Evolutionary conservation across 495 filamentous ascomycete species (phyloP), one percentile per base, ranked within the genome.

Genomic region (Hamigera avellanea): DNA sequence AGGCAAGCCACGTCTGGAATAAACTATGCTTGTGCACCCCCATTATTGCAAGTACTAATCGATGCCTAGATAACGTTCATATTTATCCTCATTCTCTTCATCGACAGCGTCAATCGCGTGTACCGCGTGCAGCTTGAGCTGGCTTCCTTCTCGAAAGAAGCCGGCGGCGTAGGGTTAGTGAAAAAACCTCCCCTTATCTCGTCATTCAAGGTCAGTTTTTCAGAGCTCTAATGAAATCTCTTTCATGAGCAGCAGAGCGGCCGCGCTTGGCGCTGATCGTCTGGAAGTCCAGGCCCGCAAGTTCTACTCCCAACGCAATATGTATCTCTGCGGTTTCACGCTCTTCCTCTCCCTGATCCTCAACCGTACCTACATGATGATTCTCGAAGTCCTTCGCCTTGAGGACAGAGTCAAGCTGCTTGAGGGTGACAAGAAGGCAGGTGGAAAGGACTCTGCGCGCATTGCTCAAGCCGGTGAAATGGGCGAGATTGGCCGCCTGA

Each of bases 291-390:
- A 98, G 61, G 91, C 91, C 41, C 88, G 91, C 70, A 96, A 96
- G 62, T 98, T 98, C 72, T 98, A 98, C 76, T 93, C 88, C 41
- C 88, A 98, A 67, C 89, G 91, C 55, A 98, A 98, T 76, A 95
- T 98, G 93, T 98, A 98, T 68, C 86, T 98, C 38, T 96, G 93
- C 65, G 91, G 91, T 49, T 98, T 98, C 71, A 98, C 91, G 0
- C 81, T 96, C 41, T 98, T 98, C 79, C 79, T 98, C 38, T 95
- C 89, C 26, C 70, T 98, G 30, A 96, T 98, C 63, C 86, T 98
- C 53, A 96, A 98, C 75, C 88, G 93, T 54, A 96, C 93, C 49
- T 95, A 96, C 70, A 80, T 76, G 52, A 87, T 96, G 85, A 96
- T 95, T 54, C 75, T 96, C 35, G 91, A 98, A 44, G 75, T 83